phyloP scores from a whole-genome alignment of 352 stramenopile species.

The Pythium plurisporium region DNA sequence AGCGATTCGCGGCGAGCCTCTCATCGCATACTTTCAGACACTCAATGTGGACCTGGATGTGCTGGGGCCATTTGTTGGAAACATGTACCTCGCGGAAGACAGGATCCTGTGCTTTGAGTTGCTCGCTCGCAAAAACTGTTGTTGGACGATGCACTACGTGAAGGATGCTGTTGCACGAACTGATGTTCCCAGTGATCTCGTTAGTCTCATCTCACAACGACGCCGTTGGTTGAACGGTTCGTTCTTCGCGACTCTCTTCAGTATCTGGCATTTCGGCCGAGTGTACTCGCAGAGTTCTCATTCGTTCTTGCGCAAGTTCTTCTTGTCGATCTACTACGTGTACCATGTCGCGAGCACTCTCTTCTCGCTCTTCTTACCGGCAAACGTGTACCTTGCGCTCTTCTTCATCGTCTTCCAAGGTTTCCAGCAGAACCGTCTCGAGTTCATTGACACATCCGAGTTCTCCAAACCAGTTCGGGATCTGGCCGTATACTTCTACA shows the following conservation, averaged over 20 bases:
- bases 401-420: constrained; percentile 87
- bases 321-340: constrained; percentile 67
- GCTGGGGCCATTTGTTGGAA: constrained; percentile 77
- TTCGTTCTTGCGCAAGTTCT: constrained; percentile 62
- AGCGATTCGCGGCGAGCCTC: constrained; percentile 67
- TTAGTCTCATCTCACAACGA: constrained; percentile 82
- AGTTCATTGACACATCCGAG: constrained; percentile 75
- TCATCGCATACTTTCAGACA: constrained; percentile 85
- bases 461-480: constrained; percentile 57
- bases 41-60: constrained; percentile 76
- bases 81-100: constrained; percentile 89
- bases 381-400: constrained; percentile 80
- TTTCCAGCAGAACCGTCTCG: constrained; percentile 82
- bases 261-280: constrained; percentile 78
- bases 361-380: constrained; percentile 70
- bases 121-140: constrained; percentile 73
- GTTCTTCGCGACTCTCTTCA: constrained; percentile 87
- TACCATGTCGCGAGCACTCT: constrained; percentile 73
- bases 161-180: constrained; percentile 79
- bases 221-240: constrained; percentile 84
- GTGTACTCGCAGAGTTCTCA: constrained; percentile 83
- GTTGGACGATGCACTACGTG: constrained; percentile 87
- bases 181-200: constrained; percentile 76
- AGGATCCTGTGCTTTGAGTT: constrained; percentile 85
- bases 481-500: constrained; percentile 71